A percentile compares a stretch with the other conserved stretches of the same genome.
Evolutionary conservation across 108 stramenopile species (phyloP).

Genomic region (Schizochytrium sp.): DNA sequence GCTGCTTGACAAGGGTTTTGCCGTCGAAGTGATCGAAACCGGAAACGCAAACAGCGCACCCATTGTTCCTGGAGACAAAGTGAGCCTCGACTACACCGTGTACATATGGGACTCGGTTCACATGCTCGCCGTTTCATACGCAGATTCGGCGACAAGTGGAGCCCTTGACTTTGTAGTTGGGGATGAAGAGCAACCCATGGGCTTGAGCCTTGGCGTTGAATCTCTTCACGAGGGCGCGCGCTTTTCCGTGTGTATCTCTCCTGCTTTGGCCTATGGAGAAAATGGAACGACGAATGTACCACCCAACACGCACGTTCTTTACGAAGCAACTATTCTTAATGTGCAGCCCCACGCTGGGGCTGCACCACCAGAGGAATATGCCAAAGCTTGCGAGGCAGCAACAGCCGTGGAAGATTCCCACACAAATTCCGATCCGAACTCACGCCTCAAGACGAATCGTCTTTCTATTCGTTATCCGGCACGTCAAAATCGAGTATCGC

Average conservation of each 20-base stretch:
- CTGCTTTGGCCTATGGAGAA: background rate
- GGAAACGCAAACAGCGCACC: background rate
- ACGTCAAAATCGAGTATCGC: background rate
- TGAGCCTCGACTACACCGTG: background rate
- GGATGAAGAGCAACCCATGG: background rate
- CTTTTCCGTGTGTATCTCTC: background rate
- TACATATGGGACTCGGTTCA: conserved; percentile 8
- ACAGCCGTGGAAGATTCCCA: background rate
- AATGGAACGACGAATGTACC: background rate
- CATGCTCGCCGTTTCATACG: background rate
- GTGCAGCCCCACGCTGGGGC: background rate
- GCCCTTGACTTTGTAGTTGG: background rate
- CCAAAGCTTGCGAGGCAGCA: background rate
- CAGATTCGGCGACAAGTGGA: background rate
- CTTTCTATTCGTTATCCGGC: background rate
- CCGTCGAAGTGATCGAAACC: background rate
- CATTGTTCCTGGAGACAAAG: background rate
- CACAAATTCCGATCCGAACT: background rate
- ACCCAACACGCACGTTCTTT: background rate
- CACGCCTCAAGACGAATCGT: background rate
- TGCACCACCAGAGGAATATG: background rate
- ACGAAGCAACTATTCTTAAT: background rate
- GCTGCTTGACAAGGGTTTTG: background rate
- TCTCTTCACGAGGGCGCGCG: background rate
- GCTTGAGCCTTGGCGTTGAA: background rate